Base-by-base conservation (phyloP, 345 rosid species). In the Euphorbia lathyris region DNA sequence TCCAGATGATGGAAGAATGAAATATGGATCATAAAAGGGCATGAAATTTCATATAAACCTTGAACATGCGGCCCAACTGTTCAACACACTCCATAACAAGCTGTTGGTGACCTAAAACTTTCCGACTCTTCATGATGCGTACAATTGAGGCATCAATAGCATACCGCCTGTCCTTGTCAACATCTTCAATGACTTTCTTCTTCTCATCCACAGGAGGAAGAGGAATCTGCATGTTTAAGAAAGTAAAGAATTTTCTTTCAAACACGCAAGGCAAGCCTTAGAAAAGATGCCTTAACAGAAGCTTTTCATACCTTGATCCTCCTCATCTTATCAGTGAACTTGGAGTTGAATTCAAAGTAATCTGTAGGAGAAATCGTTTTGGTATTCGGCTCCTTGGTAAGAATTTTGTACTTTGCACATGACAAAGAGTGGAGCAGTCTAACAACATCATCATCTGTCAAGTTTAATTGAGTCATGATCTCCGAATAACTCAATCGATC, bases 91-190 rank as follows among this genome's bases (percentile, higher is more conserved):
- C 83, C 58, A 72, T 32, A 17, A 82, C 67, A 53, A 84, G 62
- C 60, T 80, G 81, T 16, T 84, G 88, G 58, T 80, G 61, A 26
- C 79, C 78, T 63, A 84, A 72, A 17, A 76, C 76, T 70, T 84
- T 82, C 51, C 82, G 72, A 53, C 83, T 78, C 79, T 84, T 82
- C 88, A 84, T 82, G 43, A 84, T 84, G 11, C 84, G 81, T 69
- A 82, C 81, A 53, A 82, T 63, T 12, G 88, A 79, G 16, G 88
- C 79, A 22, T 80, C 86, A 32, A 82, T 80, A 7, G 80, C 76
- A 67, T 71, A 74, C 14, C 77, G 71, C 45, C 86, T 70, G 13
- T 83, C 84, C 45, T 74, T 76, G 36, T 72, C 80, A 38, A 80
- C 82, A 65, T 83, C 84, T 80, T 77, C 82, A 26, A 73, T 64